Evolutionary conservation across 768 basidiomycete genomes (phyloP).

Genomic region (Mycena floridula): DNA sequence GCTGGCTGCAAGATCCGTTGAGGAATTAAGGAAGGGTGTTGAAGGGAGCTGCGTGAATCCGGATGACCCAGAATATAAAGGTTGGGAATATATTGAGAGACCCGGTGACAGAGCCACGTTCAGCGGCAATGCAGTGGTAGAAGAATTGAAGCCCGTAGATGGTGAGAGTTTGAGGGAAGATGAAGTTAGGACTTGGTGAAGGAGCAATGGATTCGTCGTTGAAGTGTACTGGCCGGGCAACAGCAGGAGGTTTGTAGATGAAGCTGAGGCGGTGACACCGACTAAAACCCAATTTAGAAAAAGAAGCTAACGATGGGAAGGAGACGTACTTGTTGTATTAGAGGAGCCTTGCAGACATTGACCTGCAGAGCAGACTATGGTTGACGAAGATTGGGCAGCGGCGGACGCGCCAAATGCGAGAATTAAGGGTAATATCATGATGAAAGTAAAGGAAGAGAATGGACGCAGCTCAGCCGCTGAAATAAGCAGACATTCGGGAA

Average conservation of each 20-base stretch:
- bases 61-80: slow-evolving; percentile 61
- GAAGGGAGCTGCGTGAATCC: slow-evolving; percentile 54
- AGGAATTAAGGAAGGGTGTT: slow-evolving; percentile 37
- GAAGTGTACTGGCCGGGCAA: slow-evolving; percentile 75
- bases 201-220: slow-evolving; percentile 64
- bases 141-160: slow-evolving; percentile 59
- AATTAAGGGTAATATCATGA: slow-evolving; percentile 13
- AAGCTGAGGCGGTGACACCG: slow-evolving; percentile 57
- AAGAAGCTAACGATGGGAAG: neutral
- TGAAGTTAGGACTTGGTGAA: slow-evolving; percentile 62
- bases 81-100: slow-evolving; percentile 54
- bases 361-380: slow-evolving; percentile 79
- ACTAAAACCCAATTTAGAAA: slow-evolving; percentile 36
- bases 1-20: slow-evolving; percentile 43
- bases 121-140: slow-evolving; percentile 51
- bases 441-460: neutral
- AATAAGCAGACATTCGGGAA: too few species aligned
- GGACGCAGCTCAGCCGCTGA: too few species aligned
- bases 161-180: slow-evolving; percentile 52
- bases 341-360: slow-evolving; percentile 81
- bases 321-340: slow-evolving; percentile 53
- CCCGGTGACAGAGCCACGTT: slow-evolving; percentile 63
- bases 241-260: slow-evolving; percentile 49
- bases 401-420: too few species aligned
- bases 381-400: slow-evolving; percentile 51